These are phyloP conservation scores for Lactarius quietus DNA, from an alignment of 768 basidiomycete species.

Conservation along the genomic window DNA sequence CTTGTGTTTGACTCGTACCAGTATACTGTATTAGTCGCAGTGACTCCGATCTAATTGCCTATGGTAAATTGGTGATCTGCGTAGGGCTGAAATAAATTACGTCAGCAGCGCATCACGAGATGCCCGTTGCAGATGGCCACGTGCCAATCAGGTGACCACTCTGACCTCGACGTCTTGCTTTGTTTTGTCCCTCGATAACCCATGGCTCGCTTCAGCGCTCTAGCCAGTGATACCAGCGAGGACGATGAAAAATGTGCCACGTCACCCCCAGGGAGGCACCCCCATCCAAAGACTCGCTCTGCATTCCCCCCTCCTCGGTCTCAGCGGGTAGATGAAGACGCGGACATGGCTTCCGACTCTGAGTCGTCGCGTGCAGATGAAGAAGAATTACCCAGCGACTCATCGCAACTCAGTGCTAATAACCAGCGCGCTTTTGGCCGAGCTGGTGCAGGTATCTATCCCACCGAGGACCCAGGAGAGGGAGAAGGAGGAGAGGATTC, in stretches of 20 bases:
- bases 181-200: neutral
- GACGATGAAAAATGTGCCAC: slow-evolving; percentile 20
- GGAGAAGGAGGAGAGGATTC: slow-evolving; percentile 36
- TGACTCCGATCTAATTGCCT: neutral
- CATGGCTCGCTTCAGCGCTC: slow-evolving; percentile 27
- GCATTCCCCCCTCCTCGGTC: slow-evolving; percentile 1
- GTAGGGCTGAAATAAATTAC: neutral
- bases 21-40: too few species aligned
- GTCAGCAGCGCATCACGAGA: neutral
- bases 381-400: slow-evolving; percentile 41
- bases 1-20: neutral
- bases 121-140: neutral
- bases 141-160: slow-evolving; percentile 5
- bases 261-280: slow-evolving; percentile 6
- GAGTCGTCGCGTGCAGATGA: slow-evolving; percentile 48
- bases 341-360: slow-evolving; percentile 27
- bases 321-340: slow-evolving; percentile 11
- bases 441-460: slow-evolving; percentile 5
- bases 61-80: neutral
- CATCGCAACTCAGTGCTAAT: slow-evolving; percentile 25
- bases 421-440: slow-evolving; percentile 7
- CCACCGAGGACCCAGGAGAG: slow-evolving; percentile 40
- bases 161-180: neutral
- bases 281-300: slow-evolving; percentile 7
- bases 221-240: slow-evolving; percentile 26